phyloP scores from a whole-genome alignment of 176 grass and related monocot genomes.

The Olyra latifolia region DNA sequence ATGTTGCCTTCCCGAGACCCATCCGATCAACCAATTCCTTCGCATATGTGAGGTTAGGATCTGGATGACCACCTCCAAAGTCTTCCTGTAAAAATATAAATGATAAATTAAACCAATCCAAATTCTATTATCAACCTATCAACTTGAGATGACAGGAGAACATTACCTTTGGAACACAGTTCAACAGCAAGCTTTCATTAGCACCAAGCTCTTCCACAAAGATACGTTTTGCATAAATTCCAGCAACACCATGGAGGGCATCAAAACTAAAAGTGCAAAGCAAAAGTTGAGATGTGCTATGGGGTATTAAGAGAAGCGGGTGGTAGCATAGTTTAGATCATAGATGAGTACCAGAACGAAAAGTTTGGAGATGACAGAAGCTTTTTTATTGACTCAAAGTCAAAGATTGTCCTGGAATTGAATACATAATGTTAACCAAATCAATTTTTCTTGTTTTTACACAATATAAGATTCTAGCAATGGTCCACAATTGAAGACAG shows the following conservation, averaged over 20 bases:
- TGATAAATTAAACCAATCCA: conserved; percentile 13
- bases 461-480: background rate
- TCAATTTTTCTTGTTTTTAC: background rate
- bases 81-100: conserved; percentile 73
- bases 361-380: conserved; percentile 86
- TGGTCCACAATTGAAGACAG: background rate
- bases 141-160: conserved; percentile 8
- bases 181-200: conserved; percentile 84
- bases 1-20: conserved; percentile 78
- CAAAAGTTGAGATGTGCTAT: conserved; percentile 27
- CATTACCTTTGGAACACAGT: conserved; percentile 86
- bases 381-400: conserved; percentile 85
- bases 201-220: conserved; percentile 98
- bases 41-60: conserved; percentile 97
- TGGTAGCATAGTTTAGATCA: conserved; percentile 7
- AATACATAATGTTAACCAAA: conserved; percentile 18
- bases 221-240: conserved; percentile 79
- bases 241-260: conserved; percentile 95
- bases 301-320: conserved; percentile 8
- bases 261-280: conserved; percentile 68
- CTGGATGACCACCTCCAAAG: conserved; percentile 95
- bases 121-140: conserved; percentile 1
- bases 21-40: conserved; percentile 95
- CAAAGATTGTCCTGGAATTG: conserved; percentile 75
- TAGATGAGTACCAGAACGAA: conserved; percentile 77